Base-by-base conservation (phyloP, 2,329 filamentous ascomycete species). In the Decorospora gaudefroyi region DNA sequence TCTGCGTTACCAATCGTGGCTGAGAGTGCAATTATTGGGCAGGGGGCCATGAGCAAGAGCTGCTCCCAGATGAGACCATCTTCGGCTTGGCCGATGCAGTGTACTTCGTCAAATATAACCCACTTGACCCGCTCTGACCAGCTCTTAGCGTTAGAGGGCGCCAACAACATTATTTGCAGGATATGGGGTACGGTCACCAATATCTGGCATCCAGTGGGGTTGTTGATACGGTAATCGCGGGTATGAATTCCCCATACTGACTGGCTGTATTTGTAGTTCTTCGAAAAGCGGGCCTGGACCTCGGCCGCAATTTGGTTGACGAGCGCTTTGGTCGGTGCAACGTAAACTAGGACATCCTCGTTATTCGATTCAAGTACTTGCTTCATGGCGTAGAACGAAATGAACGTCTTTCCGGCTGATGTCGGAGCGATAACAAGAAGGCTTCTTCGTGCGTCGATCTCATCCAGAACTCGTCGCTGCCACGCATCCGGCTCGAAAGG, bases 281-380 rank as follows among this genome's bases (percentile, higher is more conserved):
- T 92, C 0, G 79, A 82, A 61, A 89, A 92, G 4, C 86, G 79
- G 4, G 83, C 87, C 63, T 89, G 83, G 11, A 91, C 77, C 68
- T 91, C 87, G 1, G 87, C 87, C 1, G 86, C 87, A 53, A 92
- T 90, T 65, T 92, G 88, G 62, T 91, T 91, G 46, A 91, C 87
- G 8, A 92, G 74, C 3, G 88, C 87, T 62, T 92, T 92, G 0
- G 87, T 91, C 0, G 88, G 88, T 0, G 87, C 88, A 4, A 92
- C 85, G 54, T 91, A 92, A 0, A 91, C 84, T 5, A 92, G 70
- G 2, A 91, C 78, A 2, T 81, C 83, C 34, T 89, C 81, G 47
- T 91, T 80, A 49, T 81, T 82, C 3, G 78, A 77, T 60, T 86
- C 77, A 7, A 92, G 73, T 1, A 90, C 74, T 61, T 88, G 84